Percentiles rank a stretch among this genome's conserved stretches.
These are phyloP conservation scores for Coccomyxa subellipsoidea DNA, from an alignment of 163 green algal species.

Conservation along the genomic window DNA sequence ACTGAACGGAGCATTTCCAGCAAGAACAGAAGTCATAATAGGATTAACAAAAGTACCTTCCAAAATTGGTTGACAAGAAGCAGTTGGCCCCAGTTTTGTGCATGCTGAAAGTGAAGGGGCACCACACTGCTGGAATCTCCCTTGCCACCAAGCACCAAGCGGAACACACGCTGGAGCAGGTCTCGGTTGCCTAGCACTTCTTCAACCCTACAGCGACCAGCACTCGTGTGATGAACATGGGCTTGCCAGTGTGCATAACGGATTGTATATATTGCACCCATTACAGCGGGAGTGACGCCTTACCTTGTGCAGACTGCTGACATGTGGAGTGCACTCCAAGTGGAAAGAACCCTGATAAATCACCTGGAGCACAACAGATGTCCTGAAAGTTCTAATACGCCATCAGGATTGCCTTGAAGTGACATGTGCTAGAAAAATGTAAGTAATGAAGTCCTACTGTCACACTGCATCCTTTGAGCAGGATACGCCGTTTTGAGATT, in stretches of 20 bases:
- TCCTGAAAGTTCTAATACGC: too few species aligned
- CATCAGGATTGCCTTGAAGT: too few species aligned
- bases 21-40: too few species aligned
- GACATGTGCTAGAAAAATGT: background rate
- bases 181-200: conserved; percentile 6
- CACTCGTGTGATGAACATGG: too few species aligned
- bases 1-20: too few species aligned
- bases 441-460: background rate
- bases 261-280: too few species aligned
- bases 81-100: background rate
- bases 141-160: background rate
- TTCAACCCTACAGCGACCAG: background rate
- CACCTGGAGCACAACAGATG: background rate
- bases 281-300: background rate
- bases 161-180: background rate
- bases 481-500: too few species aligned
- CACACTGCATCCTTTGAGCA: too few species aligned
- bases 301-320: background rate
- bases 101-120: background rate
- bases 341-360: background rate
- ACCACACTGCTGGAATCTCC: background rate
- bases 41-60: too few species aligned
- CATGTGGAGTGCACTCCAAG: background rate
- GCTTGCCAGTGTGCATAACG: too few species aligned
- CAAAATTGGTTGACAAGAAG: conserved; percentile 3